Evolutionary conservation across 371 early-diverging fungal species (phyloP), one percentile per base, ranked within the genome.

Genomic region (Rhizopus arrhizus): DNA sequence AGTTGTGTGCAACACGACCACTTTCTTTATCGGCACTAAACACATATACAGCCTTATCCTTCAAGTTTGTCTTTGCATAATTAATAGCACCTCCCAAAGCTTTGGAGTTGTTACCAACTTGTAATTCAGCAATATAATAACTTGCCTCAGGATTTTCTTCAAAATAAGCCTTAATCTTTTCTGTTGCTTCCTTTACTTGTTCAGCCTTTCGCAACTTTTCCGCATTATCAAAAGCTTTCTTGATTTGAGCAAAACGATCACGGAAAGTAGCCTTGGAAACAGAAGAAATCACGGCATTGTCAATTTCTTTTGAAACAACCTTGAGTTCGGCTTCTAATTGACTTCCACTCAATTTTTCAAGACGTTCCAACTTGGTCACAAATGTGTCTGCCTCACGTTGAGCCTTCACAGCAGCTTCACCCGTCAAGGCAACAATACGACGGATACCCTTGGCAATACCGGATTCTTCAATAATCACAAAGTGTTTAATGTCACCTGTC

Each of bases 361-460:
- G 80, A 11, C 68, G 56, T 36, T 81, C 75, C 51, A 97, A 54
- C 63, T 85, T 83, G 45, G 66, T 59, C 40, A 78, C 82, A 66
- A 91, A 89, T 16, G 82, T 84, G 28, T 84, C 78, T 42, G 92
- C 92, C 32, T 82, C 66, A 9, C 81, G 79, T 41, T 86, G 83
- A 35, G 91, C 92, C 65, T 81, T 77, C 47, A 78, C 61, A 31
- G 97, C 97, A 69, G 93, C 95, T 59, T 93, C 92, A 36, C 98
- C 98, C 15, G 99, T 97, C 36, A 97, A 92, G 34, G 95, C 99
- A 29, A 95, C 89, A 54, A 99, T 95, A 74, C 99, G 93, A 56
- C 99, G 90, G 56, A 97, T 90, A 64, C 97, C 98, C 85, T 96
- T 97, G 73, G 98, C 90, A 71, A 99, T 94, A 72, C 92, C 90